Conservation (phyloP, 1,284 basidiomycete genomes). For the Trichosporon ovoides region DNA sequence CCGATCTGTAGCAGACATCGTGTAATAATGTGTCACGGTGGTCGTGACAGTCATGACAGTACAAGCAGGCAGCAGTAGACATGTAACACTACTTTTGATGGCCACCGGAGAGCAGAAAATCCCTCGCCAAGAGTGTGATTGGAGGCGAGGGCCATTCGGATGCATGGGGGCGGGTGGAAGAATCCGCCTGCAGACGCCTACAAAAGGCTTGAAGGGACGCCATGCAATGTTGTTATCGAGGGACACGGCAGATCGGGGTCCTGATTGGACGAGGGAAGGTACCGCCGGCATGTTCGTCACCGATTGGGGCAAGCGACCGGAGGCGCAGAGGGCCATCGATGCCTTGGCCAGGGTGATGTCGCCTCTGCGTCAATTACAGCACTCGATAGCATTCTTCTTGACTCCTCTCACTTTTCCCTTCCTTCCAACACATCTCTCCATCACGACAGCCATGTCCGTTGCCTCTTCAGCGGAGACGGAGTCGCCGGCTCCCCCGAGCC, state of each 20-base stretch:
- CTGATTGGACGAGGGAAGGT: not conserved
- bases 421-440: not conserved
- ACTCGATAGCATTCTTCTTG: not conserved
- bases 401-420: not conserved
- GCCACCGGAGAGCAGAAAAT: too few relatives aligned
- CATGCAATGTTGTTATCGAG: not conserved
- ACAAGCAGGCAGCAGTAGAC: not conserved
- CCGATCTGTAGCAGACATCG: too few relatives aligned
- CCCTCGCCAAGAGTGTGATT: too few relatives aligned
- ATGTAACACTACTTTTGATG: not conserved
- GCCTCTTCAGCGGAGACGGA: not conserved
- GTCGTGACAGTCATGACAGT: not conserved
- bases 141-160: too few relatives aligned
- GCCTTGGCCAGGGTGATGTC: not conserved
- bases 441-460: not conserved
- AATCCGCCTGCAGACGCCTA: too few relatives aligned
- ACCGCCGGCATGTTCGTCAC: constrained; percentile 4
- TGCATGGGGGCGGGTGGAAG: too few relatives aligned
- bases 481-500: not conserved
- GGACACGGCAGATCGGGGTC: not conserved
- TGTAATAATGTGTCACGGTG: not conserved
- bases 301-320: not conserved
- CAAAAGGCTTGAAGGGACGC: too few relatives aligned
- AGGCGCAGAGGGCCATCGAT: not conserved
- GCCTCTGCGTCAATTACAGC: too few relatives aligned